Evolutionary conservation across 139 green algal species (phyloP).

Genomic region (Chlorella sp.): DNA sequence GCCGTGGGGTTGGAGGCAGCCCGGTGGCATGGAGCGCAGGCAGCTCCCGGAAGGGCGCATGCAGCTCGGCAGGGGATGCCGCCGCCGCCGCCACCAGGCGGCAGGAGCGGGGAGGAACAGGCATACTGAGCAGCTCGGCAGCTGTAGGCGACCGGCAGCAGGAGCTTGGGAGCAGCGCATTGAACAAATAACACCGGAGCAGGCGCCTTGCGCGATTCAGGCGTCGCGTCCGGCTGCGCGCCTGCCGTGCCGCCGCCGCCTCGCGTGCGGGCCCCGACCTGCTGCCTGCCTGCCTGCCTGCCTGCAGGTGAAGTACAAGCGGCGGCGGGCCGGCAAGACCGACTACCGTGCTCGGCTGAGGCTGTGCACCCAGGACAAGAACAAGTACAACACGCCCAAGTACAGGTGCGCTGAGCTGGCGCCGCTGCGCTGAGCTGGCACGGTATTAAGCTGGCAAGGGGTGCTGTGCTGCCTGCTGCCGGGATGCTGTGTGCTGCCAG

Average conservation of each 20-base stretch:
- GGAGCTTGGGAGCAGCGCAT: background rate
- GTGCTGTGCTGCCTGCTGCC: background rate
- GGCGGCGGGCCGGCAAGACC: conserved; percentile 89
- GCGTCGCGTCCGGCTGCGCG: background rate
- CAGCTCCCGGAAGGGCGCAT: background rate
- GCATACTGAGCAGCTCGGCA: background rate
- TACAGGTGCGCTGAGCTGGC: conserved; percentile 63
- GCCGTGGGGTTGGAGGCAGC: background rate
- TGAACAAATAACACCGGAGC: too few species aligned
- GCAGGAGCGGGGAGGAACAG: background rate
- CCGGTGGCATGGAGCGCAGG: background rate
- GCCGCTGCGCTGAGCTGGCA: background rate
- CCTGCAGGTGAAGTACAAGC: conserved; percentile 90
- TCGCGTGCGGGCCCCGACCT: background rate
- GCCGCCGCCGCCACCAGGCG: background rate
- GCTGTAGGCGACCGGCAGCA: background rate
- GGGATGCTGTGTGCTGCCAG: background rate
- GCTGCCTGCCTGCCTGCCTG: background rate
- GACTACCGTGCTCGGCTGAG: conserved; percentile 95
- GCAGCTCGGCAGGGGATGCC: background rate
- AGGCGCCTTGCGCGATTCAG: background rate
- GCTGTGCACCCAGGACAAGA: conserved; percentile 98
- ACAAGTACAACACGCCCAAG: conserved; percentile 99
- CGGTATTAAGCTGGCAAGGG: background rate
- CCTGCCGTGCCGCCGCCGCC: background rate